These are phyloP conservation scores for Thalassiosira oceanica DNA, from an alignment of 352 stramenopile species.

Conservation along the genomic window DNA sequence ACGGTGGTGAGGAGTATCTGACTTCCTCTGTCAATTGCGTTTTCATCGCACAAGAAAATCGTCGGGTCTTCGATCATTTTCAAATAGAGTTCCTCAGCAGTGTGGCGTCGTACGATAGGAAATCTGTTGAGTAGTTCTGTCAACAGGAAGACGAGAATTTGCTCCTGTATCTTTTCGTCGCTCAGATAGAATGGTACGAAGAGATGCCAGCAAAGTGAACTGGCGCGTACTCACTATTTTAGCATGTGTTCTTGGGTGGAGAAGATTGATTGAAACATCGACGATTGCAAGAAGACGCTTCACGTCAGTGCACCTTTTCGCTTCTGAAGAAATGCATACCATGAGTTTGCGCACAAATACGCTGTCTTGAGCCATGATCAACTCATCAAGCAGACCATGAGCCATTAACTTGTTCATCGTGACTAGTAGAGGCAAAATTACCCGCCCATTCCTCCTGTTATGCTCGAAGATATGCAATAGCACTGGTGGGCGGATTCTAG, in stretches of 20 bases:
- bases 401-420: constrained; percentile 71
- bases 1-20: constrained; percentile 44
- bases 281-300: constrained; percentile 62
- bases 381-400: constrained; percentile 57
- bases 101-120: constrained; percentile 66
- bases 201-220: not conserved
- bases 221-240: constrained; percentile 1
- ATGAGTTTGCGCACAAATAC: constrained; percentile 49
- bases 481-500: constrained; percentile 14
- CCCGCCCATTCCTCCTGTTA: constrained; percentile 56
- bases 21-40: constrained; percentile 42
- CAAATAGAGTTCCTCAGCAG: constrained; percentile 78
- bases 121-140: constrained; percentile 63
- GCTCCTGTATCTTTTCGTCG: constrained; percentile 30
- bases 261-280: constrained; percentile 54
- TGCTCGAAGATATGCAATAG: constrained; percentile 54
- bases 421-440: constrained; percentile 68
- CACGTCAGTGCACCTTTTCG: constrained; percentile 55
- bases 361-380: constrained; percentile 35
- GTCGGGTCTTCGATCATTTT: constrained; percentile 61
- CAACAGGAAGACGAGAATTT: constrained; percentile 61
- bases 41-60: constrained; percentile 19
- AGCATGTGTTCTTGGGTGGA: constrained; percentile 40
- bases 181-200: constrained; percentile 9
- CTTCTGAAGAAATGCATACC: constrained; percentile 34